Percentiles rank a stretch among this genome's conserved stretches.
Evolutionary conservation across 176 grass and related monocot species (phyloP).

Genomic region (Phragmites australis): DNA sequence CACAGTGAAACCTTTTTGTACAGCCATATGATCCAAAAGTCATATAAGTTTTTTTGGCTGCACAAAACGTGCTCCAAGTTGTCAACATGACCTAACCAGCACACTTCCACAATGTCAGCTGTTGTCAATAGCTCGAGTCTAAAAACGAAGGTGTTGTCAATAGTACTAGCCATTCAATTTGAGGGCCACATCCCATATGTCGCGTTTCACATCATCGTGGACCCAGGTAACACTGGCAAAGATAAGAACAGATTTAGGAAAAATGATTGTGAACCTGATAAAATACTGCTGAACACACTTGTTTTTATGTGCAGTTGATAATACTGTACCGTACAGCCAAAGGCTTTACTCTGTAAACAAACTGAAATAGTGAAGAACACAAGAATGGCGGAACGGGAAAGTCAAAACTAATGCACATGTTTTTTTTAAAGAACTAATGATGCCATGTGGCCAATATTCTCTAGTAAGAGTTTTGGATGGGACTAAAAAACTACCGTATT

Average conservation of each 20-base stretch:
- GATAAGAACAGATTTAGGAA: conserved; percentile 13
- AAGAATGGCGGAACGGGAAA: too few relatives aligned
- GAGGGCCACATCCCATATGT: background rate
- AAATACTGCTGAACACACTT: background rate
- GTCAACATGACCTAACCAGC: background rate
- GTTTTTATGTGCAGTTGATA: too few relatives aligned
- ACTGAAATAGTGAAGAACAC: background rate
- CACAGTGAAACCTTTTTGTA: conserved; percentile 1
- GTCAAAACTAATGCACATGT: too few relatives aligned
- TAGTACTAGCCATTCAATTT: background rate
- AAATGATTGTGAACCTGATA: background rate
- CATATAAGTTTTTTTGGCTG: background rate
- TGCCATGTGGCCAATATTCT: background rate
- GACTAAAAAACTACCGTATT: too few relatives aligned
- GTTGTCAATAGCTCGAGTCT: background rate
- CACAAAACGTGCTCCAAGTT: conserved; percentile 30
- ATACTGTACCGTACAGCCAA: background rate
- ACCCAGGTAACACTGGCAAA: background rate
- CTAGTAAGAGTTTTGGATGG: too few relatives aligned
- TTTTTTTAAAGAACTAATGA: too few relatives aligned
- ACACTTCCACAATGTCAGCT: background rate
- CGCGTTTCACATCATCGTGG: background rate
- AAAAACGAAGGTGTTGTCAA: conserved; percentile 6
- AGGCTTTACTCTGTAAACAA: background rate
- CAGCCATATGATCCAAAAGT: background rate